Evolutionary conservation across 2,329 filamentous ascomycete species (phyloP), one percentile per base, ranked within the genome.

Genomic region (Juglanconis sp.): DNA sequence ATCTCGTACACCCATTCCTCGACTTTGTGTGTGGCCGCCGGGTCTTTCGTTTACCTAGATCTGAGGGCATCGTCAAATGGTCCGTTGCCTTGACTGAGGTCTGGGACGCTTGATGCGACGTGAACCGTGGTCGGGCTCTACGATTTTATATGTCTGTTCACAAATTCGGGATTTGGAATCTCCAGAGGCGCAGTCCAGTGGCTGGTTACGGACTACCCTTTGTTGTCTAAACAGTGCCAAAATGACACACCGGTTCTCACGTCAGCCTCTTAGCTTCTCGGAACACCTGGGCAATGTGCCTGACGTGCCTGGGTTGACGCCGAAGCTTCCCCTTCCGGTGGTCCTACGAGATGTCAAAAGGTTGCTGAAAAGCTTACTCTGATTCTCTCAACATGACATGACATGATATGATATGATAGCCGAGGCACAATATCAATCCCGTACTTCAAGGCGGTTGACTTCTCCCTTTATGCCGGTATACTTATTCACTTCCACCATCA

Each of bases 21-120:
- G 55, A 54, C 24, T 61, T 61, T 0, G 55, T 55, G 15, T 58
- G 59, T 11, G 59, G 48, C 11, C 59, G 54, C 35, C 59, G 55
- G 34, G 35, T 24, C 24, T 17, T 13, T 48, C 40, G 24, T 11
- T 40, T 24, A 5, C 36, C 10, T n/a, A 9, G 32, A 24, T 30
- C 34, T 34, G 35, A 24, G 17, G 42, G 36, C 54, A 57, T 60
- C 17, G 9, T 48, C 31, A 24, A 32, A 8, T 3, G 11, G 3
- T 31, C 10, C 48, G 32, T 32, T 15, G 31, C 9, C 10, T 34
- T 24, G 24, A 24, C 2, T 24, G 24, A 24, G 24, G 24, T 24
- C 24, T 2, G 24, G 24, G 24, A 24, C 24, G 24, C 24, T 42
- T 42, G 38, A 15, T 4, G n/a, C 11, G 4, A 42, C 3, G 38